Base-by-base conservation (phyloP, 257 asterid species). In the Solanum arcanum region DNA sequence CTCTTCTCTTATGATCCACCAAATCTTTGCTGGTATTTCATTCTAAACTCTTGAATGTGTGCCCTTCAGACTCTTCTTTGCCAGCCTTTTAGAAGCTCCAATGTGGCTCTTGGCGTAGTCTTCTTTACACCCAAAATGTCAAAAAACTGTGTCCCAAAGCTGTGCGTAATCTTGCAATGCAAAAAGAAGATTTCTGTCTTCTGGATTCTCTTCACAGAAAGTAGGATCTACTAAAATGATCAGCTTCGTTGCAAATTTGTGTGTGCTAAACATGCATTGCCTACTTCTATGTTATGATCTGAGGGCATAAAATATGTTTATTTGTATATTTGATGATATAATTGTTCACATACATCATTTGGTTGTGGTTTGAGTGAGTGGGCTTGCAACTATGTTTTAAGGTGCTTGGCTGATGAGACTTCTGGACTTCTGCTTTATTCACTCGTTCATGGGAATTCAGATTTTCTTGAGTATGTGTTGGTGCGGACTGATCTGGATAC, bases 401-500 rank as follows among this genome's bases (percentile, higher is more conserved):
- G 99, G 97, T 91, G 93, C 92, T 90, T 97, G 95, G 94, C 94
- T 23, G 93, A 95, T 91, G 99, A 97, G 93, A 88, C 92, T 85
- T 94, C 99, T 88, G 93, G 93, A 87, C 94, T 97, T 90, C 92
- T 97, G 85, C 99, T 97, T 89, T 97, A 97, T 90, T 94, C 98
- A 33, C 91, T 97, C 89, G 94, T 97, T 89, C 99, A 96, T 77
- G 99, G 99, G 83, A 97, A 97, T 91, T 93, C 98, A 46, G 93
- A 93, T 88, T 97, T 97, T 89, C 90, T 96, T 86, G 99, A 96
- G 93, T 97, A 97, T 86, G 98, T 96, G 88, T 92, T 97, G 93
- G 99, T 97, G 93, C 98, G 99, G 88, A 94, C 98, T 77, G 99
- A 97, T 91, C 90, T 93, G 25, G 99, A 97, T 92, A 97, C 98